Percentiles rank a stretch among this genome's conserved stretches.
Conservation (phyloP, 1,284 basidiomycete species). For the Singerocomus inundabilis region DNA sequence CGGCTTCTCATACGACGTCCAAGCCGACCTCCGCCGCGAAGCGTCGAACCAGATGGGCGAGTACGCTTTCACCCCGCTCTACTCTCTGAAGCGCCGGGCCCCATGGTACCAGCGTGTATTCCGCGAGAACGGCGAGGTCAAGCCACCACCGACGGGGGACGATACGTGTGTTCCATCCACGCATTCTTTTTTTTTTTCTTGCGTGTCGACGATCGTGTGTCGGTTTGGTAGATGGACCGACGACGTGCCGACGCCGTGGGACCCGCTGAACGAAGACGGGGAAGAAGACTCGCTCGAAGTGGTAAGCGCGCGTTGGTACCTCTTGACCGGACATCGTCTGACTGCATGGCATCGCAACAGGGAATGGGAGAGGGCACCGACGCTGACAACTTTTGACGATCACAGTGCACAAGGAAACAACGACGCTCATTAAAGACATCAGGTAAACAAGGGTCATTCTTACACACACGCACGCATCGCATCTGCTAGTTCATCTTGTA, state of each 20-base stretch:
- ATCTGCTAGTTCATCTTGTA: neutral
- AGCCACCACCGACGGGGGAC: neutral
- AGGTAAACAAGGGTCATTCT: no score
- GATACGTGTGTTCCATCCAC: constrained; percentile 1
- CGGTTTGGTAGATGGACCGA: no score
- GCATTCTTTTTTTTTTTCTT: neutral
- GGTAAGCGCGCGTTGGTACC: constrained; percentile 1
- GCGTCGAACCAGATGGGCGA: constrained; percentile 11
- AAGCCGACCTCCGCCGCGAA: constrained; percentile 18
- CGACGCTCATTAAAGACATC: no score
- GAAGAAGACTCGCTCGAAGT: constrained; percentile 16
- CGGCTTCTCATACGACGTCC: constrained; percentile 20
- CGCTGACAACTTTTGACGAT: neutral
- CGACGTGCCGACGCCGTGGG: constrained; percentile 19
- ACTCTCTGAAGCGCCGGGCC: constrained; percentile 17
- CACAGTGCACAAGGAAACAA: no score
- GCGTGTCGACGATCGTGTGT: no score
- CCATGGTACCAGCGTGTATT: constrained; percentile 6
- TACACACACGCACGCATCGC: neutral
- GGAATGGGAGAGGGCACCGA: neutral
- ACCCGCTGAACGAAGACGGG: constrained; percentile 29
- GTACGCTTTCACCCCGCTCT: constrained; percentile 28
- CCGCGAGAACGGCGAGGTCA: neutral
- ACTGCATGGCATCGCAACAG: neutral
- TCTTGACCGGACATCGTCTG: neutral